phyloP scores from a whole-genome alignment of 768 basidiomycete species.

The Suillus luteus region DNA sequence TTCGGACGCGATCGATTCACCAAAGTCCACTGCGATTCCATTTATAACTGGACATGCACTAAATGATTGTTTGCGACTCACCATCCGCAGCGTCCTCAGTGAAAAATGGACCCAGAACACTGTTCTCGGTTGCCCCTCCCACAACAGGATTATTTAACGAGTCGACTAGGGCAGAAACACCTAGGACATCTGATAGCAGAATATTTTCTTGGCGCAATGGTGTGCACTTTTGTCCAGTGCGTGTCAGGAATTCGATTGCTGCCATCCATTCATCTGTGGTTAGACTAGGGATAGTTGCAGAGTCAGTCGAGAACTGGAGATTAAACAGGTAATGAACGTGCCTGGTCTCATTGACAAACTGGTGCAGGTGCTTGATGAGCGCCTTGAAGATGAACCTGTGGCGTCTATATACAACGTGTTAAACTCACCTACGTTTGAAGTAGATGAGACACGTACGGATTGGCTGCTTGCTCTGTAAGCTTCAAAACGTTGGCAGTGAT shows the following conservation, averaged over 20 bases:
- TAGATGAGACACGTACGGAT: slow-evolving; percentile 38
- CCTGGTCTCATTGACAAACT: slow-evolving; percentile 73
- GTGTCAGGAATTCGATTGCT: slow-evolving; percentile 77
- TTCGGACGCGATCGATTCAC: slow-evolving; percentile 82
- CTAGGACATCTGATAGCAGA: slow-evolving; percentile 80
- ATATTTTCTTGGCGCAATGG: slow-evolving; percentile 79
- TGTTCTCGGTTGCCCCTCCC: slow-evolving; percentile 66
- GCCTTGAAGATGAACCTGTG: slow-evolving; percentile 48
- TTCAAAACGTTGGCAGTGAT: slow-evolving; percentile 51
- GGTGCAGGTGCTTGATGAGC: slow-evolving; percentile 70
- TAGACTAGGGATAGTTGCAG: slow-evolving; percentile 39
- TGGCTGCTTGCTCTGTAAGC: slow-evolving; percentile 37
- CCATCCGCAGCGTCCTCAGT: slow-evolving; percentile 76
- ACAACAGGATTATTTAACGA: slow-evolving; percentile 68
- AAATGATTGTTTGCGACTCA: slow-evolving; percentile 35
- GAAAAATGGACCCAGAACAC: slow-evolving; percentile 82
- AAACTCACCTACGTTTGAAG: background rate
- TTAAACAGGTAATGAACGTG: slow-evolving; percentile 22
- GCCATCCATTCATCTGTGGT: slow-evolving; percentile 88
- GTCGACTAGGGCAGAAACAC: slow-evolving; percentile 78
- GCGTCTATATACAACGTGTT: slow-evolving; percentile 32
- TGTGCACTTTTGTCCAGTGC: slow-evolving; percentile 71
- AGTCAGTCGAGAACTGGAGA: background rate
- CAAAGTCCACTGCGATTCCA: slow-evolving; percentile 51
- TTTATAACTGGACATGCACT: background rate